Base-by-base conservation (phyloP, 176 grass and related monocot species). In the Panicum miliaceum region DNA sequence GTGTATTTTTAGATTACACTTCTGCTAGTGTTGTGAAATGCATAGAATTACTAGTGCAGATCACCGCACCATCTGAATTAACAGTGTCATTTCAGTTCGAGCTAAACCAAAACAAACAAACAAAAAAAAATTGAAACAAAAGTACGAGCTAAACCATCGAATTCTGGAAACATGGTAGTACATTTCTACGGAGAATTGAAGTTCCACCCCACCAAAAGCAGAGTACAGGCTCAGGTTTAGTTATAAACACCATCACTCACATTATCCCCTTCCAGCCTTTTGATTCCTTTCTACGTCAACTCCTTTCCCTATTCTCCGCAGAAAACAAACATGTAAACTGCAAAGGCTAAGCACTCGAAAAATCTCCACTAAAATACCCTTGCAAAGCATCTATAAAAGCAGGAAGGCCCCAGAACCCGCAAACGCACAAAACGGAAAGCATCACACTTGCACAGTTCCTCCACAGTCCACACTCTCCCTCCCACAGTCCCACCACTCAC, bases 331-430 rank as follows among this genome's bases (percentile, higher is more conserved):
- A 36, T 23, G 73, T 8, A 20, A 53, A 22, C 18, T 56, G 53
- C 61, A 77, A 85, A 77, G 41, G 73, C 73, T 68, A 80, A 59
- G 14, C 56, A 42, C 23, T 29, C 34, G 10, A 71, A 27, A 11
- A 72, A 34, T 7, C 32, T 7, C 42, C 77, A 80, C 27, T 73
- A 65, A 80, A 79, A 86, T 23, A 41, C 75, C 75, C 41, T 54
- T 45, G 22, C 12, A 46, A 36, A 64, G 45, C 54, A 51, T 83
- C 45, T 78, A 84, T 45, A 88, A 83, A 88, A 78, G 22, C 56
- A 71, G 23, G 81, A 79, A 56, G 60, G 62, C 62, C 77, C 79
- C 84, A 79, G 67, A 68, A 79, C 18, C 41, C 42, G 46, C 80
- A 45, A 69, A 75, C 46, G 68, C 50, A 26, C 27, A 23, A 82